Conservation (phyloP, 768 basidiomycete species). For the Boletellus ananas region DNA sequence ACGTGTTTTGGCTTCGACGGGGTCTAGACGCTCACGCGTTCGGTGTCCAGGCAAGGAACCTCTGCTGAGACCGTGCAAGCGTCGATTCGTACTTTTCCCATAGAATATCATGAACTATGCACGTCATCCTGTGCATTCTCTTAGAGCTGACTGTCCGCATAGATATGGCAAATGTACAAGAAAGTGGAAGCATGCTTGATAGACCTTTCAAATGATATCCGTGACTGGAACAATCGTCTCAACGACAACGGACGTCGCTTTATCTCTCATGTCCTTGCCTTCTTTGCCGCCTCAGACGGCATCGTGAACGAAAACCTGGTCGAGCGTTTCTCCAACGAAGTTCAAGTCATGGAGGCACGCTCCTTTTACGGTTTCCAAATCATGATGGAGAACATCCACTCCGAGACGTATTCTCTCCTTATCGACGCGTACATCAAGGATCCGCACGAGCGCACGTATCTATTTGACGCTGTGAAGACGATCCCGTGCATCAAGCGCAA, state of each 20-base stretch:
- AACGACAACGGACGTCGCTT: conserved; percentile 81
- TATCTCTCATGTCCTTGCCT: conserved; percentile 86
- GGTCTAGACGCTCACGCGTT: not conserved
- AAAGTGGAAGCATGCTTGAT: conserved; percentile 89
- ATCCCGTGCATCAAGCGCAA: conserved; percentile 89
- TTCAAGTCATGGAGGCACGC: conserved; percentile 86
- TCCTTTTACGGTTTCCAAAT: conserved; percentile 98
- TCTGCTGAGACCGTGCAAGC: conserved; percentile 68
- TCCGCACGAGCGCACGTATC: conserved; percentile 59
- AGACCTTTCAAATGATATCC: conserved; percentile 78
- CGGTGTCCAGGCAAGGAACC: conserved; percentile 52
- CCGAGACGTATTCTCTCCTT: conserved; percentile 92
- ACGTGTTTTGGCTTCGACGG: not conserved
- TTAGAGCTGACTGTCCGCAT: not conserved
- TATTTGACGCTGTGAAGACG: conserved; percentile 90
- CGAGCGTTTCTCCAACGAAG: conserved; percentile 87
- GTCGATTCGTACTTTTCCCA: conserved; percentile 92
- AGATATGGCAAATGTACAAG: conserved; percentile 97
- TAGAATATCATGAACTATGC: conserved; percentile 82
- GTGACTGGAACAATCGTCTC: conserved; percentile 80
- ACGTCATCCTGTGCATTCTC: not conserved
- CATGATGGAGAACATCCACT: conserved; percentile 98
- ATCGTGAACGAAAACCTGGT: conserved; percentile 95
- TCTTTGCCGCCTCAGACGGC: conserved; percentile 92
- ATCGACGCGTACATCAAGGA: conserved; percentile 94